These are phyloP conservation scores for Plasmodium relictum DNA, from an alignment of 169 alveolate species.

Conservation along the genomic window DNA sequence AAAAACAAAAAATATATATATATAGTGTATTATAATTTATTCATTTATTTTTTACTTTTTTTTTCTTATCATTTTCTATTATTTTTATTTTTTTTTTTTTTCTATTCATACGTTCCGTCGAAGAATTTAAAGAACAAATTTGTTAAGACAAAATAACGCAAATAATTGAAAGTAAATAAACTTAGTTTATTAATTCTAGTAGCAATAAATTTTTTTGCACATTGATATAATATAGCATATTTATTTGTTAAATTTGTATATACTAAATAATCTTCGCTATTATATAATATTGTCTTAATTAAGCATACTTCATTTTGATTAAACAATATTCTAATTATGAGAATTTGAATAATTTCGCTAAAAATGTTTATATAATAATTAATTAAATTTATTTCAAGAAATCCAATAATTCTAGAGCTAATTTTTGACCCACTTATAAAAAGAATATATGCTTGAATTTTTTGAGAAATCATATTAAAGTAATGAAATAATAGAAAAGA, in stretches of 20 bases:
- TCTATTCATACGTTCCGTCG: constrained; percentile 43
- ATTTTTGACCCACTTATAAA: constrained; percentile 49
- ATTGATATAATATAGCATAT: constrained; percentile 45
- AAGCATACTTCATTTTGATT: constrained; percentile 14
- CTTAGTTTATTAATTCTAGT: constrained; percentile 40
- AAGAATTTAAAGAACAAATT: constrained; percentile 37
- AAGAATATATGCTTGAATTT: constrained; percentile 31
- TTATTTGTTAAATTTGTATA: constrained; percentile 19
- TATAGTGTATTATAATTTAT: background rate
- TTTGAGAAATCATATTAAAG: constrained; percentile 49
- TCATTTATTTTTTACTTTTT: background rate
- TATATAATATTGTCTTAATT: constrained; percentile 21
- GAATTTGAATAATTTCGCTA: constrained; percentile 30
- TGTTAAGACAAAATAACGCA: constrained; percentile 56
- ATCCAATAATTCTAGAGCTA: constrained; percentile 33
- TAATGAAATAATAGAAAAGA: constrained; percentile 56
- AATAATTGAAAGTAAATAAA: constrained; percentile 45
- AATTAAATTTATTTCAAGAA: constrained; percentile 45
- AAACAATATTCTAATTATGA: constrained; percentile 26
- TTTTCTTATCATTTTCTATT: background rate
- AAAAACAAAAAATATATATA: background rate
- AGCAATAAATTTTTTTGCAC: constrained; percentile 42
- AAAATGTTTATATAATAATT: constrained; percentile 44
- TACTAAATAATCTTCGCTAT: constrained; percentile 40
- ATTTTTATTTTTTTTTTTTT: background rate